phyloP scores from a whole-genome alignment of 176 grass and related monocot species.

The bread wheat (Triticum aestivum) region IWGSC_CS_RefSeq_v2.1 NC_057806.1:155823689-155824188 shows the following conservation, averaged over 20 bases:
- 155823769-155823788: not conserved
- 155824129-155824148: slow-evolving; percentile 29
- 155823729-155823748: not conserved
- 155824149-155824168: not conserved
- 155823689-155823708: not conserved
- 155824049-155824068: no score
- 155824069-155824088: no score
- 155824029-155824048: no score
- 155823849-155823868: not conserved
- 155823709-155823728: not conserved
- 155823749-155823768: not conserved
- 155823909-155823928: no score
- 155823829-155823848: not conserved
- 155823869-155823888: not conserved
- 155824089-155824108: not conserved
- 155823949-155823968: no score
- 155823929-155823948: no score
- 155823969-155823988: no score
- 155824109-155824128: slow-evolving; percentile 60
- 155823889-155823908: not conserved
- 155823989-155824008: no score
- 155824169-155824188: not conserved
- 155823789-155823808: not conserved
- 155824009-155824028: no score
- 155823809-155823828: not conserved